These are phyloP conservation scores for Rubia balearica DNA, from an alignment of 305 asterid genomes.

Conservation along the genomic window DNA sequence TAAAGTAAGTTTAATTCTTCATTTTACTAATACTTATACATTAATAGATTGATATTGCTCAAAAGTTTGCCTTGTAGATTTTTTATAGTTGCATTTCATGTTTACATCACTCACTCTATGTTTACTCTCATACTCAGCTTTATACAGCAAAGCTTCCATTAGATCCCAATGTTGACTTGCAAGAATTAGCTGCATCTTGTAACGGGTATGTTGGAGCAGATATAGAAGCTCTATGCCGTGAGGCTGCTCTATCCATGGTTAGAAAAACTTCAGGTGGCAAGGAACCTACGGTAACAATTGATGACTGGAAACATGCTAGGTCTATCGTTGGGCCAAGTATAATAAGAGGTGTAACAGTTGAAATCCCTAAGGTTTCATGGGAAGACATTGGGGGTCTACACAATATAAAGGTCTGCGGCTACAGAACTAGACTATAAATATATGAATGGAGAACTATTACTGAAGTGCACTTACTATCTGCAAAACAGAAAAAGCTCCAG, in stretches of 20 bases:
- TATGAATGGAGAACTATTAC: not conserved
- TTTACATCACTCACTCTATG: not conserved
- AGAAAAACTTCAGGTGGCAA: constrained; percentile 36
- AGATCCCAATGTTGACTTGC: constrained; percentile 54
- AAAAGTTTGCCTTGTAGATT: not conserved
- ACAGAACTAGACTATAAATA: not conserved
- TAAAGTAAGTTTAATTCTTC: constrained; percentile 28
- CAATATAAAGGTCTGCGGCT: constrained; percentile 60
- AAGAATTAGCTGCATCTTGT: constrained; percentile 71
- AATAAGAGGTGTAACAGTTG: constrained; percentile 83
- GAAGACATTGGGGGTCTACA: constrained; percentile 88
- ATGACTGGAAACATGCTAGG: constrained; percentile 75
- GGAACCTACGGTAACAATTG: constrained; percentile 31
- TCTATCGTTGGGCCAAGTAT: constrained; percentile 88
- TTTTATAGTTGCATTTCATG: not conserved
- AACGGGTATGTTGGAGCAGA: constrained; percentile 98
- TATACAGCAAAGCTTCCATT: constrained; percentile 66
- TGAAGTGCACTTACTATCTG: constrained; percentile 11
- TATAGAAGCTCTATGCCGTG: constrained; percentile 88
- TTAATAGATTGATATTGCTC: not conserved
- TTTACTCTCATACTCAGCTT: constrained; percentile 40
- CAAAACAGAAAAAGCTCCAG: constrained; percentile 79
- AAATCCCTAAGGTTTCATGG: constrained; percentile 89
- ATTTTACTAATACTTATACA: not conserved
- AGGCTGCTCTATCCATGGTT: constrained; percentile 56